Evolutionary conservation across 176 grass and related monocot genomes (phyloP), one percentile per base, ranked within the genome.

Genomic region (Triticum timopheevii): DNA sequence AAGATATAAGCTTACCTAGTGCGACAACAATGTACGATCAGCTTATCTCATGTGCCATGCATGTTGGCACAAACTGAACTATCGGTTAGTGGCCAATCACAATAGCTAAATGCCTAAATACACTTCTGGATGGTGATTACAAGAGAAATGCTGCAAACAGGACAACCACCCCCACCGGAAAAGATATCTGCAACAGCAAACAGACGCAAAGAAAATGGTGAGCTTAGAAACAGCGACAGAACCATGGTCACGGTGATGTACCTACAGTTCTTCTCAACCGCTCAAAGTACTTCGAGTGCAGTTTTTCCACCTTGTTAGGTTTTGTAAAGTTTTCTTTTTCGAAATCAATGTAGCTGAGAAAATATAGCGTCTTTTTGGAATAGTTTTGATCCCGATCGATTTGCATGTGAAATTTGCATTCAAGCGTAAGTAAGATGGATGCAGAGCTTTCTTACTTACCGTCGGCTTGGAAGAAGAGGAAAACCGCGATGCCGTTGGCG

Each of bases 131-230:
- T 38, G 76, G 65, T 39, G 74, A 65, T 88, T 85, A 95, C 33
- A 92, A 52, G 30, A 90, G 83, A 76, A 92, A 86, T 40, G 87
- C 8, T 4, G 82, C 85, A 45, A 92, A 75, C 69, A 92, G 88
- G 82, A 71, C 84, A 86, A 81, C 85, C 44, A 95, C 87, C 81
- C 82, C 67, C 47, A 88, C 36, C 82, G 16, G 75, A 80, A 92
- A 81, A 73, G 85, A 16, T 61, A 78, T 84, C 93, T 95, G 90
- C 78, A 87, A 87, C 93, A 92, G 64, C 33, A 78, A 89, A 66
- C 31, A 90, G 58, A 65, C n/a, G 49, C 16, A 76, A 76, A 28
- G 81, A 52, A 12, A 76, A 31, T 52, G 33, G 68, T 72, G 64
- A 93, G 69, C 15, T 47, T 81, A 13, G 54, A 58, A 58, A 58